phyloP scores from a whole-genome alignment of 2,329 filamentous ascomycete genomes.

The Apiospora pterosperma region DNA sequence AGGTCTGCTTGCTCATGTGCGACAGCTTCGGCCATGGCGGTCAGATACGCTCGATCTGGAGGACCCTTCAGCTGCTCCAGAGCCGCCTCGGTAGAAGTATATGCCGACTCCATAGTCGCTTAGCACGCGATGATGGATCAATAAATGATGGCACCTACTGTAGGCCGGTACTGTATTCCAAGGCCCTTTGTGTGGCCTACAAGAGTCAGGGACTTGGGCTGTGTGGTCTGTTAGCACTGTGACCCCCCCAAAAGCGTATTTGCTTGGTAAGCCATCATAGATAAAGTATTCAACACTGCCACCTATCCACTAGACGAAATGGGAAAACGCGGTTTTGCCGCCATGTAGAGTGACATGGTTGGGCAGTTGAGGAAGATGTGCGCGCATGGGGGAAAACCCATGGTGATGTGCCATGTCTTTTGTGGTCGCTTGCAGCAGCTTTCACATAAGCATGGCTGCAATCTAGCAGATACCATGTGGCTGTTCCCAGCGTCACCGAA shows the following conservation, averaged over 20 bases:
- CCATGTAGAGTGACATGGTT: background rate
- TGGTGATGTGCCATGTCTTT: background rate
- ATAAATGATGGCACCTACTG: background rate
- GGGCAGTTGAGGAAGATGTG: background rate
- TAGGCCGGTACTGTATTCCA: background rate
- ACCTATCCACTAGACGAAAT: background rate
- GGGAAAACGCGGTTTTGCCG: background rate
- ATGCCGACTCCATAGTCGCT: slow-evolving; percentile 27
- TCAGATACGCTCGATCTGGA: slow-evolving; percentile 27
- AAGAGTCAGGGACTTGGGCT: background rate
- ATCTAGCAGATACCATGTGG: background rate
- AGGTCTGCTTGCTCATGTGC: slow-evolving; percentile 46
- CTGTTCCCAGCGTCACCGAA: background rate
- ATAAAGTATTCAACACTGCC: background rate
- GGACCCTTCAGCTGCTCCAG: slow-evolving; percentile 28
- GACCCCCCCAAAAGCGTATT: background rate
- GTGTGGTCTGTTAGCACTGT: background rate
- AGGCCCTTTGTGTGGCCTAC: background rate
- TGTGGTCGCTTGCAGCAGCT: background rate
- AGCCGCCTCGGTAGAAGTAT: slow-evolving; percentile 27
- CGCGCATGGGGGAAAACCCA: background rate
- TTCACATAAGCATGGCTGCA: background rate
- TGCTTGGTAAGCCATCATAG: background rate
- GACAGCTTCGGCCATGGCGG: slow-evolving; percentile 45
- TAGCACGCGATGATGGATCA: background rate